These are phyloP conservation scores for Rhodocollybia butyracea DNA, from an alignment of 768 basidiomycete genomes.

Conservation along the genomic window DNA sequence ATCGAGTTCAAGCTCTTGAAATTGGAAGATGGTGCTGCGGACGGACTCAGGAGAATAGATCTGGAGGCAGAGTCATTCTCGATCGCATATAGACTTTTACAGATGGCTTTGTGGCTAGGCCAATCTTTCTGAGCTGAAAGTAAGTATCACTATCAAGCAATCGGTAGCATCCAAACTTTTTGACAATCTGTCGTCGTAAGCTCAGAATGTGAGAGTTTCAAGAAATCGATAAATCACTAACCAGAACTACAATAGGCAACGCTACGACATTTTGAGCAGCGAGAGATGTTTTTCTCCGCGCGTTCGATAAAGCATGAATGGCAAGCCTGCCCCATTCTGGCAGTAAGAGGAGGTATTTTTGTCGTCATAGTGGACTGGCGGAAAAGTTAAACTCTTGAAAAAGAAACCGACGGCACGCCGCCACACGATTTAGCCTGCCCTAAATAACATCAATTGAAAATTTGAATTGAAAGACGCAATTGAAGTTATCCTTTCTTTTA, in stretches of 20 bases:
- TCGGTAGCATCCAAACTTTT: slow-evolving; percentile 18
- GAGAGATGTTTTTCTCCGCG: not conserved
- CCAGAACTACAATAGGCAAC: slow-evolving; percentile 30
- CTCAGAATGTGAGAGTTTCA: not conserved
- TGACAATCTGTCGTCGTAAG: slow-evolving; percentile 23
- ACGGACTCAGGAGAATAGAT: slow-evolving; percentile 11
- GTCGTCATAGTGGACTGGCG: no score
- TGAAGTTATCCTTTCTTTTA: no score
- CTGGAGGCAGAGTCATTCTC: slow-evolving; percentile 16
- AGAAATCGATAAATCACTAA: slow-evolving; percentile 8
- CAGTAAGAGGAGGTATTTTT: not conserved
- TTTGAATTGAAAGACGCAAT: no score
- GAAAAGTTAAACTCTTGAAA: no score
- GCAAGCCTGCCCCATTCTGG: not conserved
- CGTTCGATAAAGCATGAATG: not conserved
- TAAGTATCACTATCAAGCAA: not conserved
- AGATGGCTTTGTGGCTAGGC: slow-evolving; percentile 27
- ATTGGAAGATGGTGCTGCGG: slow-evolving; percentile 12
- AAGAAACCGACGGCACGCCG: no score
- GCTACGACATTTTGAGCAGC: slow-evolving; percentile 26
- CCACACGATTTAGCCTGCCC: not conserved
- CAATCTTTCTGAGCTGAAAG: slow-evolving; percentile 23
- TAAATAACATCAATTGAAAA: no score
- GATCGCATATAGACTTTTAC: slow-evolving; percentile 26
- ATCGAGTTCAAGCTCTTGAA: slow-evolving; percentile 13